These are phyloP conservation scores for Hypoxylon sp. DNA, from an alignment of 2,329 filamentous ascomycete genomes.

Conservation along the genomic window DNA sequence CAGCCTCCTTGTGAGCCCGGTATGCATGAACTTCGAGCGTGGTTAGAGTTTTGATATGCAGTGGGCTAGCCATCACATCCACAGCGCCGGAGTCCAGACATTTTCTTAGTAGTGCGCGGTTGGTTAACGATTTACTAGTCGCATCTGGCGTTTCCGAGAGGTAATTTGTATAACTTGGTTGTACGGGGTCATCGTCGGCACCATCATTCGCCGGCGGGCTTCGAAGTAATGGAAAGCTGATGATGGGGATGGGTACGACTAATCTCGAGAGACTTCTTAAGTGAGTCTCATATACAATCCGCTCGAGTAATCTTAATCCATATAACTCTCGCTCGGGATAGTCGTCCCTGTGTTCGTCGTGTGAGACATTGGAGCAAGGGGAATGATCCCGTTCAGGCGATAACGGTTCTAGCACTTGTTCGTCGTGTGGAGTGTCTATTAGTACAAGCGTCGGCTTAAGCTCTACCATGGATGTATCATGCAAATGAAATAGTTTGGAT, in stretches of 20 bases:
- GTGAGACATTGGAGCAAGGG: conserved; percentile 58
- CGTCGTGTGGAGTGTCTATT: conserved; percentile 69
- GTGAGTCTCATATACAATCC: conserved; percentile 71
- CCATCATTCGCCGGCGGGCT: conserved; percentile 54
- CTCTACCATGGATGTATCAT: conserved; percentile 67
- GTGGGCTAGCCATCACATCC: conserved; percentile 86
- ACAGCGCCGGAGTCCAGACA: conserved; percentile 89
- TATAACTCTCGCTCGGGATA: conserved; percentile 67
- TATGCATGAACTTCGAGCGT: conserved; percentile 87
- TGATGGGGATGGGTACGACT: conserved; percentile 69
- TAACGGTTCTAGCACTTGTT: conserved; percentile 58
- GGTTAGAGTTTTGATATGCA: conserved; percentile 80
- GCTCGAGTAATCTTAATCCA: conserved; percentile 68
- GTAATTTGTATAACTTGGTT: conserved; percentile 48
- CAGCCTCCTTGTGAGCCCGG: conserved; percentile 82
- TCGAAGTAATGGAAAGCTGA: conserved; percentile 58
- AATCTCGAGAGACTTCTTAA: conserved; percentile 70
- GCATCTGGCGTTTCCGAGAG: conserved; percentile 46
- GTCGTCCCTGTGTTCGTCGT: conserved; percentile 59
- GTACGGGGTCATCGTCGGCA: conserved; percentile 47
- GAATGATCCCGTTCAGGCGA: conserved; percentile 61
- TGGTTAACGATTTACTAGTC: conserved; percentile 57
- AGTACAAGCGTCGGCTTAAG: conserved; percentile 71
- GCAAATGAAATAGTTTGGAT: conserved; percentile 66
- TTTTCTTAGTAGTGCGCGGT: conserved; percentile 70